These are phyloP conservation scores for Tuber calosporum DNA, from an alignment of 495 filamentous ascomycete genomes.

Conservation along the genomic window DNA sequence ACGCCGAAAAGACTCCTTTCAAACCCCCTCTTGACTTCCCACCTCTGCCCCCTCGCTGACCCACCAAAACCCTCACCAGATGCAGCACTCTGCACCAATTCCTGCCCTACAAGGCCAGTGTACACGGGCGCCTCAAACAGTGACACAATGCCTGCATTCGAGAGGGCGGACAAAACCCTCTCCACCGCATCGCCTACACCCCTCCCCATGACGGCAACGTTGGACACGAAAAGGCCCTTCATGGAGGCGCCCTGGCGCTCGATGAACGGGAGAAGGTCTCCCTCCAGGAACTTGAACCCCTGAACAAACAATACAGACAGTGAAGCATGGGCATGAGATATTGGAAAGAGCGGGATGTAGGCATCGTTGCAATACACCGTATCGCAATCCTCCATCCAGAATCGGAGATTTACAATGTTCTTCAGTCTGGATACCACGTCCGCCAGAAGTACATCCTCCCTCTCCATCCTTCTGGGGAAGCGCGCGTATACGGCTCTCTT, in stretches of 20 bases:
- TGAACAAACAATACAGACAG: background rate
- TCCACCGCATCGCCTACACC: background rate
- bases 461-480: background rate
- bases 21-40: background rate
- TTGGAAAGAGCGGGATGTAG: background rate
- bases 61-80: background rate
- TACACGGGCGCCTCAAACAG: background rate
- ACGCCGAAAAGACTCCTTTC: background rate
- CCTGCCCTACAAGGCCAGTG: background rate
- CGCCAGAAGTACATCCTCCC: background rate
- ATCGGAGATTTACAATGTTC: background rate
- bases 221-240: background rate
- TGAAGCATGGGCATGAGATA: background rate
- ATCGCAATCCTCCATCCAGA: conserved; percentile 3
- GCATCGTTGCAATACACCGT: background rate
- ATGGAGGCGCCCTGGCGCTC: background rate
- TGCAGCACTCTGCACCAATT: background rate
- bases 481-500: background rate
- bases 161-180: background rate
- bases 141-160: background rate
- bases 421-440: background rate
- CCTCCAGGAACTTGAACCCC: background rate
- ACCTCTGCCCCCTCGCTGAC: background rate
- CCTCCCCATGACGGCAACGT: background rate
- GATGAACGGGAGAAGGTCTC: background rate